phyloP scores from a whole-genome alignment of 495 filamentous ascomycete genomes.

The Aeminium ludgeri region DNA sequence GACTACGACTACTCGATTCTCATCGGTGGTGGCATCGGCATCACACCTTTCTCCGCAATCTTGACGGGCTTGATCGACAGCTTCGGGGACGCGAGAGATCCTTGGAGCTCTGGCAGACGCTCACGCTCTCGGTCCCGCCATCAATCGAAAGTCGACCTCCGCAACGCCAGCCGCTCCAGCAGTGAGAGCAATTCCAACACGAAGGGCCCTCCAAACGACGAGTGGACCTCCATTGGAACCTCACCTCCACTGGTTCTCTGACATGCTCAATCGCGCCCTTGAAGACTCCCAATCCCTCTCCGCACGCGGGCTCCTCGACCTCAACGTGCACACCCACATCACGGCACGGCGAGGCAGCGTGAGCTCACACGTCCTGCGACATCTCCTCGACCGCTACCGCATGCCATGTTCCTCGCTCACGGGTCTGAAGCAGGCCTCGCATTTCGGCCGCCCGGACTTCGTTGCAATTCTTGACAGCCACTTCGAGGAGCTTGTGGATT shows the following conservation, averaged over 20 bases:
- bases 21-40: slow-evolving; percentile 26
- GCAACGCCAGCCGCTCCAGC: neutral
- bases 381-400: slow-evolving; percentile 25
- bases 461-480: slow-evolving; percentile 13
- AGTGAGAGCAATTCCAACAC: slow-evolving; percentile 5
- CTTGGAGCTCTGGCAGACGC: slow-evolving; percentile 2
- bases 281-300: slow-evolving; percentile 5
- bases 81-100: slow-evolving; percentile 9
- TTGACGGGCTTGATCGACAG: slow-evolving; percentile 22
- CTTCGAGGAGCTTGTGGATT: slow-evolving; percentile 12
- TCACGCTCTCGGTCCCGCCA: slow-evolving; percentile 3
- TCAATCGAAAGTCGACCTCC: neutral
- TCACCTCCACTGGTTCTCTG: slow-evolving; percentile 27
- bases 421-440: slow-evolving; percentile 25
- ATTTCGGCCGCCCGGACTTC: slow-evolving; percentile 20
- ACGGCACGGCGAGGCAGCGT: slow-evolving; percentile 25
- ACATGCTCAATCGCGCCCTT: slow-evolving; percentile 24
- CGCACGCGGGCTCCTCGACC: slow-evolving; percentile 16
- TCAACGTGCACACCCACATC: slow-evolving; percentile 26
- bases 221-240: slow-evolving; percentile 30
- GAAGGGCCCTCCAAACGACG: slow-evolving; percentile 15
- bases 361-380: slow-evolving; percentile 26
- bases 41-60: slow-evolving; percentile 28
- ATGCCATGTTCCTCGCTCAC: slow-evolving; percentile 27
- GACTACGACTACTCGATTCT: slow-evolving; percentile 14